Percentiles rank a stretch among this genome's conserved stretches.
Evolutionary conservation across 129 eudicot genomes (phyloP).

Genomic region (Rutidosis leptorrhynchoides): DNA sequence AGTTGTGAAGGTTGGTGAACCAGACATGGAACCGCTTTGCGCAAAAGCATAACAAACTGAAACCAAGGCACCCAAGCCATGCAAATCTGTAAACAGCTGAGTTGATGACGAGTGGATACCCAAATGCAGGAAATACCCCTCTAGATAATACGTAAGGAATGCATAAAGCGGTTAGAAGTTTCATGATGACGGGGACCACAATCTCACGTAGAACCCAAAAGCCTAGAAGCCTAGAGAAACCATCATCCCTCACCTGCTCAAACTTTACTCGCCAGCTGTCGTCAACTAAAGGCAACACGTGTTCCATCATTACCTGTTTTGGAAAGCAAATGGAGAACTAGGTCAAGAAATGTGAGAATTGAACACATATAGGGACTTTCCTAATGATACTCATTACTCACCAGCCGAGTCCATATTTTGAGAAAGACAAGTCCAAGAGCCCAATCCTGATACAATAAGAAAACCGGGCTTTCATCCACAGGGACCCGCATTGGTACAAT

Average conservation of each 20-base stretch:
- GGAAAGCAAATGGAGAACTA: neutral
- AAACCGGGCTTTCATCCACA: slow-evolving; percentile 83
- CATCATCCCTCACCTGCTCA: slow-evolving; percentile 81
- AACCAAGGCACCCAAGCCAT: slow-evolving; percentile 81
- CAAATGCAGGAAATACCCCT: slow-evolving; percentile 79
- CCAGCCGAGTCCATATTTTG: slow-evolving; percentile 86
- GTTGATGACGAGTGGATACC: slow-evolving; percentile 77
- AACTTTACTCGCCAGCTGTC: slow-evolving; percentile 82
- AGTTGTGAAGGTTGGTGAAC: slow-evolving; percentile 90
- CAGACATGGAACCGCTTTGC: slow-evolving; percentile 83
- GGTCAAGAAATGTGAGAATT: neutral
- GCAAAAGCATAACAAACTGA: slow-evolving; percentile 66
- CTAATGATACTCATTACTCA: slow-evolving; percentile 54
- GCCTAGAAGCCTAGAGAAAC: slow-evolving; percentile 86
- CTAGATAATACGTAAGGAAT: slow-evolving; percentile 81
- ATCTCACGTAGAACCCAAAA: slow-evolving; percentile 90
- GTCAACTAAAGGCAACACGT: slow-evolving; percentile 74
- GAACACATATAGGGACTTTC: neutral
- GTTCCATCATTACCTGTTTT: slow-evolving; percentile 82
- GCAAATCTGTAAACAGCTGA: slow-evolving; percentile 92
- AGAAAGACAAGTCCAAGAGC: slow-evolving; percentile 78
- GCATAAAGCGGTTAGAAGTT: slow-evolving; percentile 88
- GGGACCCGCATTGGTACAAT: slow-evolving; percentile 93
- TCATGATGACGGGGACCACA: slow-evolving; percentile 76
- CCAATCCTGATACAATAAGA: slow-evolving; percentile 88